Evolutionary conservation across 2,329 filamentous ascomycete species (phyloP), one percentile per base, ranked within the genome.

Genomic region (Elsinoe perseae): DNA sequence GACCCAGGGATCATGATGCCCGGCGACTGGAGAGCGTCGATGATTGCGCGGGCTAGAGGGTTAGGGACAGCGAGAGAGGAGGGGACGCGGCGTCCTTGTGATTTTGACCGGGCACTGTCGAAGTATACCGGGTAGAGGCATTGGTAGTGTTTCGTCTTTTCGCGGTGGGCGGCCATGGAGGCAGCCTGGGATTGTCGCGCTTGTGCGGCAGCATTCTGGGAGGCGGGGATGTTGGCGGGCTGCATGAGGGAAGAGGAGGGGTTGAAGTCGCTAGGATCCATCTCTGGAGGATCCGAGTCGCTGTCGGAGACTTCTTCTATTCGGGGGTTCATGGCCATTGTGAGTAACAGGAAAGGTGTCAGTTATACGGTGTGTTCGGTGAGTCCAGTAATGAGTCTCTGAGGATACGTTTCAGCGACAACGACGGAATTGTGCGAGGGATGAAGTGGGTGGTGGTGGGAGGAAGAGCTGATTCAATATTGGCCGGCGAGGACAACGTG

Each of bases 51-150:
- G 6, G 93, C 93, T 40, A 98, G 80, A 25, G 93, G 93, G 74
- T 92, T 95, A 57, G 77, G 69, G 4, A 96, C 87, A 1, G 90
- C 92, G 5, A 89, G 79, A 52, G 81, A 75, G 54, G 78, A 73
- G 52, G 82, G 75, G 7, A 97, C 91, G 64, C 91, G 85, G 14
- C 93, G 83, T 34, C 93, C 93, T 66, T 95, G 80, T 57, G 85
- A 83, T 57, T 91, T 84, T 40, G 82, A 81, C 52, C 88, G 83
- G 21, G 77, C 76, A 61, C 79, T 80, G 77, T 96, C 92, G 67
- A 98, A 98, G 79, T 98, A 98, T 58, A 97, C 76, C 0, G 93
- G 92, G 75, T 98, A 98, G 23, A 98, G 79, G 72, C 89, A 92
- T 71, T 93, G 87, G 76, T 84, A 95, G 72, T 83, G 76, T 67